Evolutionary conservation across 495 filamentous ascomycete genomes (phyloP), one percentile per base, ranked within the genome.

Genomic region (Aspergillus hancockii): DNA sequence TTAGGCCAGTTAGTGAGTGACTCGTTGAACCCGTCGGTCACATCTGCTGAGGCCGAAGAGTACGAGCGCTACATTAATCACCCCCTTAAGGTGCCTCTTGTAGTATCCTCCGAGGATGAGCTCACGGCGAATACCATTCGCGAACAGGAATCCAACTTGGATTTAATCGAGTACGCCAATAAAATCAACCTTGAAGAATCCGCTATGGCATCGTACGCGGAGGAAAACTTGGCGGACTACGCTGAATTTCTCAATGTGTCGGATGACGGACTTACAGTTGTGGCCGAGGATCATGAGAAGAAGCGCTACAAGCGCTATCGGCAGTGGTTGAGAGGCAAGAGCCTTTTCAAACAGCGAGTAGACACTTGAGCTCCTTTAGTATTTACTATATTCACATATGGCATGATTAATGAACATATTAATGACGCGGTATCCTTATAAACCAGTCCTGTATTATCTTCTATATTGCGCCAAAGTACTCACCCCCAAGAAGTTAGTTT

Each of bases 291-390:
- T 71, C 78, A 83, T 49, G 76, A 79, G 34, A 97, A 94, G 81
- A 97, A 96, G 81, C 77, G 95, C 62, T 98, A 98, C 71, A 97
- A 92, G 73, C 91, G 92, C 0, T 98, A 98, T 73, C 78, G 87
- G 66, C 93, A 96, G 73, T 98, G 93, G 93, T 75, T 97, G 65
- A 81, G 87, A 61, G 92, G 92, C 16, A 97, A 96, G 79, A 92
- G 89, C 66, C 77, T 97, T 60, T 97, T 97, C 67, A 97, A 97
- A 75, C 92, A 96, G 81, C 84, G 88, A 59, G 81, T 89, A 59
- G 88, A 91, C 65, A 76, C 79, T 65, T 81, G 63, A 73, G 57
- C 34, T 28, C 19, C 45, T 23, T 55, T 41, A 10, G 16, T 23
- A 47, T 56, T 47, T 60, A 55, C 25, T 56, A 3, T 8, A 52